phyloP scores from a whole-genome alignment of 768 basidiomycete species.

The Tylopilus vinaceipallidus region DNA sequence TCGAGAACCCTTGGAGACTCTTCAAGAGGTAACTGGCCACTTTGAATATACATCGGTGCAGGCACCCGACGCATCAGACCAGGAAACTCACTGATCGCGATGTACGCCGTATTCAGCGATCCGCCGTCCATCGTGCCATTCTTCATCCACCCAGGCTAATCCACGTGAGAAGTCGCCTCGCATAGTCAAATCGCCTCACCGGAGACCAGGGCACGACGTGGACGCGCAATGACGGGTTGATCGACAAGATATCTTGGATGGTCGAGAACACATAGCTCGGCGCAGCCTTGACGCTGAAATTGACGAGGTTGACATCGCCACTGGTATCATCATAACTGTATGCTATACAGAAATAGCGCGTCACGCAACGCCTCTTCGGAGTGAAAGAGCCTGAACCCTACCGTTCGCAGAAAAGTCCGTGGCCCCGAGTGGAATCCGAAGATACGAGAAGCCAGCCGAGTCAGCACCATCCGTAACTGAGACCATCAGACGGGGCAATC shows the following conservation, averaged over 20 bases:
- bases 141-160: slow-evolving; percentile 81
- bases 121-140: slow-evolving; percentile 67
- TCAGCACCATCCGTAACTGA: slow-evolving; percentile 56
- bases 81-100: slow-evolving; percentile 44
- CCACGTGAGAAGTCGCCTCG: neutral
- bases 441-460: slow-evolving; percentile 65
- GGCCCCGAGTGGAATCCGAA: slow-evolving; percentile 70
- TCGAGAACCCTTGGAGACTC: slow-evolving; percentile 64
- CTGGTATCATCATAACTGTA: slow-evolving; percentile 67
- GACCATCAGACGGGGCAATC: neutral
- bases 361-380: slow-evolving; percentile 3
- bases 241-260: slow-evolving; percentile 57
- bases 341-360: slow-evolving; percentile 31
- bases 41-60: slow-evolving; percentile 27
- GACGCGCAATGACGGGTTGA: slow-evolving; percentile 53
- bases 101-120: slow-evolving; percentile 48
- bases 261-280: slow-evolving; percentile 65
- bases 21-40: slow-evolving; percentile 75
- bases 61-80: neutral
- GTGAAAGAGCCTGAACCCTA: slow-evolving; percentile 28
- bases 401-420: slow-evolving; percentile 66
- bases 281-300: slow-evolving; percentile 55
- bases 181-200: slow-evolving; percentile 37
- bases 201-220: slow-evolving; percentile 76
- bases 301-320: slow-evolving; percentile 56